These are phyloP conservation scores for Pyrus bretschneideri DNA, from an alignment of 306 rosid species.

Conservation along the genomic window DNA sequence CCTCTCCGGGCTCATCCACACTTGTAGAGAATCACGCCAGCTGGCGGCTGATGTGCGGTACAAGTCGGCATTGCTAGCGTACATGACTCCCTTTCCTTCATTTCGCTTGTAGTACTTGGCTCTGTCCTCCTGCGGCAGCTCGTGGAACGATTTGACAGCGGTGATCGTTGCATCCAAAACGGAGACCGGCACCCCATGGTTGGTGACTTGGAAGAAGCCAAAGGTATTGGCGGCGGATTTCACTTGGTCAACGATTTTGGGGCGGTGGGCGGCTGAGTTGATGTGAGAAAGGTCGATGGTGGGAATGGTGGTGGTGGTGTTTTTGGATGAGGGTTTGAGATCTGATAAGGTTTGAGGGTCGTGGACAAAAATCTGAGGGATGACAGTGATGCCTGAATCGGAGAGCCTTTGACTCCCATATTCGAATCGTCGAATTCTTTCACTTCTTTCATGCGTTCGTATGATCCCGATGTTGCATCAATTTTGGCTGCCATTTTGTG, in stretches of 20 bases:
- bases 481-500: not conserved
- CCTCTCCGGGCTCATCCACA: conserved; percentile 19
- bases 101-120: conserved; percentile 30
- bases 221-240: conserved; percentile 28
- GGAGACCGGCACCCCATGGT: conserved; percentile 23
- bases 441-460: conserved; percentile 19
- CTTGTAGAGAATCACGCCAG: conserved; percentile 36
- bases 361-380: conserved; percentile 30
- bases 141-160: conserved; percentile 31
- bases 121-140: conserved; percentile 22
- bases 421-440: conserved; percentile 39
- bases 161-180: conserved; percentile 14
- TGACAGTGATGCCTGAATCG: conserved; percentile 32
- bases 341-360: conserved; percentile 25
- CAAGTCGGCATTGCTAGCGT: conserved; percentile 28
- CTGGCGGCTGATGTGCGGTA: conserved; percentile 22
- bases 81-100: conserved; percentile 29
- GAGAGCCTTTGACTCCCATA: conserved; percentile 45
- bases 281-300: conserved; percentile 31
- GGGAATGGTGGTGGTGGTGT: conserved; percentile 12
- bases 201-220: conserved; percentile 51
- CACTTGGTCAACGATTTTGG: conserved; percentile 22
- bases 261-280: conserved; percentile 3
- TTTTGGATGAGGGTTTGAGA: conserved; percentile 11
- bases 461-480: not conserved